phyloP scores from a whole-genome alignment of 1,139 yeast genomes.

The Arxiozyma slooffiae region DNA sequence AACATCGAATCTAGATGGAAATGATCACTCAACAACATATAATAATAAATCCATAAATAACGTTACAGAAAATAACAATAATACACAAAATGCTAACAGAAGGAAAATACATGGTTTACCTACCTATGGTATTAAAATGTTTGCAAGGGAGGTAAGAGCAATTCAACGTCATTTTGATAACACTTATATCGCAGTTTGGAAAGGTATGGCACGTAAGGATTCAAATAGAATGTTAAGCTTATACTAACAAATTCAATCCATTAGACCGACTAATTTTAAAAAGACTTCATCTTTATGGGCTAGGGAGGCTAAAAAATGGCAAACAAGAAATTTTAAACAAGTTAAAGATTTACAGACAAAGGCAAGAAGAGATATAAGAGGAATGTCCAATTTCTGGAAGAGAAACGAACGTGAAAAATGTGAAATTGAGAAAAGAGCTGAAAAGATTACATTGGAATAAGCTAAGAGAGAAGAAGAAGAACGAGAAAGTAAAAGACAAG shows the following conservation, averaged over 20 bases:
- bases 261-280: constrained; percentile 66
- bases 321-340: constrained; percentile 76
- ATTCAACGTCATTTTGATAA: constrained; percentile 75
- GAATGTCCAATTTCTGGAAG: constrained; percentile 97
- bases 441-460: constrained; percentile 76
- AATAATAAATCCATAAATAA: neutral
- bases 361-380: constrained; percentile 95
- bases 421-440: constrained; percentile 78
- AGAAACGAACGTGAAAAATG: constrained; percentile 93
- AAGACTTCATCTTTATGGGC: constrained; percentile 87
- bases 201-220: constrained; percentile 87
- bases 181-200: constrained; percentile 88
- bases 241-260: constrained; percentile 68
- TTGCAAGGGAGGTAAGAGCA: constrained; percentile 59
- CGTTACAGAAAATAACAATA: neutral
- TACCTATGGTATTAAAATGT: constrained; percentile 31
- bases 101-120: constrained; percentile 23
- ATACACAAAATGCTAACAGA: neutral
- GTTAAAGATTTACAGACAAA: constrained; percentile 85
- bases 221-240: constrained; percentile 78
- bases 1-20: neutral
- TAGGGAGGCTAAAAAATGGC: constrained; percentile 95
- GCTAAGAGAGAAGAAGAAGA: constrained; percentile 94
- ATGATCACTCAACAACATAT: neutral
- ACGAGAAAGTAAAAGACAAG: constrained; percentile 87